Evolutionary conservation across 805 yeast genomes (phyloP), one percentile per base, ranked within the genome.

Genomic region (Yueomyces sinensis): DNA sequence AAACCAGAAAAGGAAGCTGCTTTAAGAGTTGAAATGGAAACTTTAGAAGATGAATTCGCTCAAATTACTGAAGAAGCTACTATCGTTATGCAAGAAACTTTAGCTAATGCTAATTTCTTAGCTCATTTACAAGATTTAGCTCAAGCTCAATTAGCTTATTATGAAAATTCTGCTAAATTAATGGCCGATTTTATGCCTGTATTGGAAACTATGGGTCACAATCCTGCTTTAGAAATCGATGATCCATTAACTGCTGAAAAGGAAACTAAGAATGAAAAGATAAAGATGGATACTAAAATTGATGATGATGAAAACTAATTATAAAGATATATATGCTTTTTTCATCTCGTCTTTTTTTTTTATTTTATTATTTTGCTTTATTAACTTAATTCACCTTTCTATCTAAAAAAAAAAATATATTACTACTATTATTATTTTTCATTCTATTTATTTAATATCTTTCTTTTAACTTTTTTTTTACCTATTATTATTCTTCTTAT

Each of bases 41-140:
- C 76, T 41, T 75, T 83, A 34, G 95, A 83, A 61, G 95, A 83
- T 50, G 87, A 80, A 50, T 83, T 83, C 56, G 94, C 91, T 32
- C 82, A 81, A 45, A 79, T 87, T 17, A 84, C 84, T 25, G 94
- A 83, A 61, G 91, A 80, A 50, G 91, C 94, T 28, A 83, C 82
- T 36, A 63, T 75, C 28, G 73, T 79, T 39, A 78, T 83, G 87
- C 82, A 77, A 62, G 76, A 77, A 52, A 87, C 80, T 20, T 70
- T 83, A 44, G 76, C 76, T 37, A 66, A 75, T 37, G 74, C 86
- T 16, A 70, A 74, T 45, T 79, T 86, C 14, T 65, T 81, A 44
- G 68, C 72, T 34, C 77, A 76, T 53, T 61, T 82, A 38, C 64
- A 68, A 40, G 84, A 77, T 53, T 68, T 83, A 45, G 72, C 77